Base-by-base conservation (phyloP, 192 early-diverging fungal genomes). In the Funneliformis geosporum region DNA sequence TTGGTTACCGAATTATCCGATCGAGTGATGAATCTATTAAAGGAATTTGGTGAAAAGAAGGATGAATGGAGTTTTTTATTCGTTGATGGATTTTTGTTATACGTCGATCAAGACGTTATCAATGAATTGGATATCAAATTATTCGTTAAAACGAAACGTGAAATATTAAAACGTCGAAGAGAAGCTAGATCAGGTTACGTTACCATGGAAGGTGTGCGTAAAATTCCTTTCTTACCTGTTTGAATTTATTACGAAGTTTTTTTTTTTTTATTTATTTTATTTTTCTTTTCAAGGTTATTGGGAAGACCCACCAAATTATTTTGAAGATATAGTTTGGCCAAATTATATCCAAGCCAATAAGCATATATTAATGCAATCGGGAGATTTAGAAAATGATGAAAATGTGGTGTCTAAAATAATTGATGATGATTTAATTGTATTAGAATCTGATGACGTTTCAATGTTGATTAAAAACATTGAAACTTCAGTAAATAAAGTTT, bases 11-110 rank as follows among this genome's bases (percentile, higher is more conserved):
- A 46, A 10, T 76, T 76, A 44, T 76, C 61, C 23, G 5, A 23
- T 18, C 10, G 8, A 72, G 27, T 72, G 2, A 18, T 25, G 9
- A 46, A 71, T 44, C 7, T 5, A 27, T 46, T 71, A 25, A 42
- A 25, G 18, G 18, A 75, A 46, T 0, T 47, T 27, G 8, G 44
- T 64, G 23, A 76, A 44, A 10, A 76, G 64, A 12, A 25, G 12
- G 2, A 42, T 25, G 68, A 79, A 23, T 80, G 67, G 75, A 61
- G 70, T 1, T 85, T 89, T 73, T 75, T 90, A 43, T 84, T 94
- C 12, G 83, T 93, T 21, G 96, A 97, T 78, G 96, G 96, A 9
- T 94, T 97, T 75, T 85, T 97, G 66, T 87, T 97, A 50, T 94
- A 89, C 82, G 85, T 89, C 66, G 69, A 89, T 73, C 75, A 83